phyloP scores from a whole-genome alignment of 2,329 filamentous ascomycete species.

The Didymella pomorum region DNA sequence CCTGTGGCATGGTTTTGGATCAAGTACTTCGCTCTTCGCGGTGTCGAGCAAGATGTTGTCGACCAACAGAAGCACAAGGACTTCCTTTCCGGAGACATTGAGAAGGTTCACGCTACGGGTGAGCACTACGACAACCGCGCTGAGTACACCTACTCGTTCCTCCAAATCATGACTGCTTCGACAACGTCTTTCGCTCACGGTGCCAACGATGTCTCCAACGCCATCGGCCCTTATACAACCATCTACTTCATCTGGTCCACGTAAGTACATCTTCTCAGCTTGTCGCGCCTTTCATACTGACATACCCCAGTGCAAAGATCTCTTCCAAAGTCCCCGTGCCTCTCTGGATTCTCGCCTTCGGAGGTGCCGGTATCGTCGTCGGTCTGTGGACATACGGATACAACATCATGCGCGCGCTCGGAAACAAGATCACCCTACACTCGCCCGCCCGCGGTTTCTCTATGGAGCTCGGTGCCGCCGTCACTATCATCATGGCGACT shows the following conservation, averaged over 20 bases:
- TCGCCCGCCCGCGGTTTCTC: constrained; percentile 64
- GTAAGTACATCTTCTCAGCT: neutral
- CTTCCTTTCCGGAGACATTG: constrained; percentile 55
- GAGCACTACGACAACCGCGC: neutral
- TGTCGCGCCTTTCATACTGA: neutral
- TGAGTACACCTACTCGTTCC: neutral
- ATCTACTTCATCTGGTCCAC: neutral
- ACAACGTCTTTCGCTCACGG: neutral
- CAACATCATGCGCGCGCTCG: constrained; percentile 70
- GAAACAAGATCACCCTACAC: constrained; percentile 70
- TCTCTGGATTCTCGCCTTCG: constrained; percentile 64
- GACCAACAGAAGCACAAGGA: constrained; percentile 53
- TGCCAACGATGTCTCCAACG: neutral
- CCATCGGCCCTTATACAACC: neutral
- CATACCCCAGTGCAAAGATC: neutral
- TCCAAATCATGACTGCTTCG: neutral
- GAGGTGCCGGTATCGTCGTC: constrained; percentile 61
- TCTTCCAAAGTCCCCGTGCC: constrained; percentile 53
- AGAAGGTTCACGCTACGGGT: neutral
- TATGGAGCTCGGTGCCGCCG: constrained; percentile 57
- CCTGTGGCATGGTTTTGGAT: constrained; percentile 56
- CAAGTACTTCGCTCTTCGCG: constrained; percentile 59
- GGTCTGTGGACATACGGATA: constrained; percentile 71
- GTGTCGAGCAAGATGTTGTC: constrained; percentile 61
- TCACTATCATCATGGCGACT: constrained; percentile 70